Evolutionary conservation across 495 filamentous ascomycete genomes (phyloP).

Genomic region (Xylona heveae): DNA sequence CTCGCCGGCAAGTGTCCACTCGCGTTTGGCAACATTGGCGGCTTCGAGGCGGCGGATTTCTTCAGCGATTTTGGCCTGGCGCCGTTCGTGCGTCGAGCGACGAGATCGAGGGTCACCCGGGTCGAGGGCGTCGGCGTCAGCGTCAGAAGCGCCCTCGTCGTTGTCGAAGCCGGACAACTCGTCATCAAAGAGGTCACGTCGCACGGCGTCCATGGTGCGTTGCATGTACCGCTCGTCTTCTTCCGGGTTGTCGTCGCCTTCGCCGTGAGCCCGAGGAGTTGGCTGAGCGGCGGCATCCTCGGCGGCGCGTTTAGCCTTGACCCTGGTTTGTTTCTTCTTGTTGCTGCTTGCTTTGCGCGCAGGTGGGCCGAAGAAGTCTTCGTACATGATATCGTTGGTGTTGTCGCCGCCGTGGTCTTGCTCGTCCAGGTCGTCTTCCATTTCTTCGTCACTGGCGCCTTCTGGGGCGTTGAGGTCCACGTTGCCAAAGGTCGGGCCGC

Average conservation of each 20-base stretch:
- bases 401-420: slow-evolving; percentile 38
- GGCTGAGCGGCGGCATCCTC: slow-evolving; percentile 14
- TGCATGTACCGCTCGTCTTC: slow-evolving; percentile 43
- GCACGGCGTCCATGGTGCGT: slow-evolving; percentile 75
- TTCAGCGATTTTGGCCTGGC: slow-evolving; percentile 62
- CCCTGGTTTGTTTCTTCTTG: slow-evolving; percentile 14
- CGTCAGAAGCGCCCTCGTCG: slow-evolving; percentile 23
- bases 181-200: slow-evolving; percentile 84
- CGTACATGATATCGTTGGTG: slow-evolving; percentile 70
- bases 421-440: slow-evolving; percentile 22
- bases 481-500: slow-evolving; percentile 59
- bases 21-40: slow-evolving; percentile 71
- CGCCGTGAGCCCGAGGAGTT: slow-evolving; percentile 10
- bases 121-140: slow-evolving; percentile 15
- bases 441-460: slow-evolving; percentile 29
- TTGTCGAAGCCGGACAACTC: slow-evolving; percentile 27
- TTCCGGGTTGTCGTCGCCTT: slow-evolving; percentile 13
- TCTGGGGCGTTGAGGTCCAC: slow-evolving; percentile 34
- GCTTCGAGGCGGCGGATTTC: slow-evolving; percentile 83
- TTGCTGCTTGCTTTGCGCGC: slow-evolving; percentile 40
- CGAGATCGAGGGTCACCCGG: slow-evolving; percentile 28
- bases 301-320: slow-evolving; percentile 5
- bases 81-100: slow-evolving; percentile 65
- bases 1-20: slow-evolving; percentile 84
- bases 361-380: slow-evolving; percentile 79